These are phyloP conservation scores for Abelmoschus esculentus DNA, from an alignment of 345 rosid genomes.

Conservation along the genomic window DNA sequence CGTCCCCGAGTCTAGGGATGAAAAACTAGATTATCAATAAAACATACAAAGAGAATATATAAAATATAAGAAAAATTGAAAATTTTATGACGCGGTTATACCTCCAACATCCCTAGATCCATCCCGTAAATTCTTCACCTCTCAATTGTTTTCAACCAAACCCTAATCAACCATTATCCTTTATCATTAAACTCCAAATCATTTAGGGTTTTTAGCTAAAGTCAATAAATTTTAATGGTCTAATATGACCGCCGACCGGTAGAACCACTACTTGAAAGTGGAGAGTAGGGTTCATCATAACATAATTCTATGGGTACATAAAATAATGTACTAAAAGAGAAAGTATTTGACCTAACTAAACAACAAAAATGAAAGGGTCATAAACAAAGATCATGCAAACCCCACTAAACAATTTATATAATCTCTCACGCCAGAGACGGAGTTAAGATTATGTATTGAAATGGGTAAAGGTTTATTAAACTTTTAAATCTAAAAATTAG, in stretches of 20 bases:
- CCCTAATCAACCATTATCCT: constrained; percentile 13
- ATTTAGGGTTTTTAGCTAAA: background rate
- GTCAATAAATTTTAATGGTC: constrained; percentile 16
- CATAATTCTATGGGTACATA: background rate
- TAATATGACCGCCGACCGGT: background rate
- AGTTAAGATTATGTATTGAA: too few relatives aligned
- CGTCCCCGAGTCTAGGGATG: too few relatives aligned
- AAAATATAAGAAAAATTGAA: too few relatives aligned
- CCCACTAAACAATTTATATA: constrained; percentile 13
- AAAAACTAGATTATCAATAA: too few relatives aligned
- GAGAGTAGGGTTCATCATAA: constrained; percentile 23
- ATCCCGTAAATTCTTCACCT: too few relatives aligned
- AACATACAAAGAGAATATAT: too few relatives aligned
- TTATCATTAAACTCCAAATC: constrained; percentile 8
- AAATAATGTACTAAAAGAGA: background rate
- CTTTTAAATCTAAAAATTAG: too few relatives aligned
- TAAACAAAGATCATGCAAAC: constrained; percentile 20
- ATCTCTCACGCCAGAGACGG: too few relatives aligned
- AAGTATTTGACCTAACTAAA: constrained; percentile 8
- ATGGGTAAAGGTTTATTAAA: too few relatives aligned
- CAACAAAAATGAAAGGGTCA: constrained; percentile 10
- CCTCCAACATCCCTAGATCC: too few relatives aligned
- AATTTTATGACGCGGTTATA: too few relatives aligned
- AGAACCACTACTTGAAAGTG: constrained; percentile 17
- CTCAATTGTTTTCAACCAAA: constrained; percentile 12